Evolutionary conservation across 768 basidiomycete species (phyloP).

Genomic region (Termitomyces sp.): DNA sequence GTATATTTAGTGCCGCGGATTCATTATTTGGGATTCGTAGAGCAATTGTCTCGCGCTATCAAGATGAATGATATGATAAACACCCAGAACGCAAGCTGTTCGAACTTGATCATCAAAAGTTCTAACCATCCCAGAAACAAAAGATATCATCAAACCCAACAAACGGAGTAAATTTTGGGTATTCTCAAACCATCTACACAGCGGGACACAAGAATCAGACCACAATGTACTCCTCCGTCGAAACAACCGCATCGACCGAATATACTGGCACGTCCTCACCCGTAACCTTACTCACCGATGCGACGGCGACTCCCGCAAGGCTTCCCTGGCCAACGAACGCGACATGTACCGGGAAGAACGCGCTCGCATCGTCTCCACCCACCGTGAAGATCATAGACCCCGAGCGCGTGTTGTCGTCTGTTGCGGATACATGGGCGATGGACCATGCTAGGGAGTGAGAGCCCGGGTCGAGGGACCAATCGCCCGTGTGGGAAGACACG

Average conservation of each 20-base stretch:
- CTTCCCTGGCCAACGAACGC: slow-evolving; percentile 78
- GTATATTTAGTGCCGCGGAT: no score
- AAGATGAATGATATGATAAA: no score
- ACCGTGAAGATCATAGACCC: slow-evolving; percentile 92
- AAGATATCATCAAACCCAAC: not conserved
- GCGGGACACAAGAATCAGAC: slow-evolving; percentile 24
- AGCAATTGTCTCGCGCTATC: no score
- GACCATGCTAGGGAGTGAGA: slow-evolving; percentile 85
- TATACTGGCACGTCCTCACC: slow-evolving; percentile 34
- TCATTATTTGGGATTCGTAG: no score
- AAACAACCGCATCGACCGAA: slow-evolving; percentile 52
- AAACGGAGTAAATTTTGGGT: not conserved
- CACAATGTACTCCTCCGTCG: slow-evolving; percentile 52
- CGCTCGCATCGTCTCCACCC: slow-evolving; percentile 72
- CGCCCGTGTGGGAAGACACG: slow-evolving; percentile 67
- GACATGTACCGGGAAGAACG: slow-evolving; percentile 91
- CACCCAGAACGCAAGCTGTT: no score
- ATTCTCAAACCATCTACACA: not conserved
- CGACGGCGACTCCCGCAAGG: slow-evolving; percentile 70
- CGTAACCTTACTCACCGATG: slow-evolving; percentile 46
- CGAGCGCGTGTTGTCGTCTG: slow-evolving; percentile 54
- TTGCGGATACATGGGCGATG: slow-evolving; percentile 57
- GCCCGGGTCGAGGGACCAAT: slow-evolving; percentile 78
- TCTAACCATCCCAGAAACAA: not conserved
- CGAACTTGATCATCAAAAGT: no score